A percentile compares a stretch with the other conserved stretches of the same genome.
Conservation (phyloP, 176 grass and related monocot genomes). For the bread wheat (Triticum aestivum) region IWGSC_CS_RefSeq_v2.1 NC_057796.1:490300929-490301428, state of each 20-base stretch:
- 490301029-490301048: slow-evolving; percentile 70
- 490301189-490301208: neutral
- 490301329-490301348: neutral
- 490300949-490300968: slow-evolving; percentile 50
- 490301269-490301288: neutral
- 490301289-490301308: too few species aligned
- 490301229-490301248: neutral
- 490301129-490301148: slow-evolving; percentile 89
- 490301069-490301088: slow-evolving; percentile 82
- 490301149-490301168: slow-evolving; percentile 47
- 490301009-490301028: slow-evolving; percentile 72
- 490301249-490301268: neutral
- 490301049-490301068: slow-evolving; percentile 74
- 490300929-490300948: slow-evolving; percentile 57
- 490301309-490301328: neutral
- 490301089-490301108: slow-evolving; percentile 90
- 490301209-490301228: neutral
- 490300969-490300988: slow-evolving; percentile 36
- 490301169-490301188: slow-evolving; percentile 14
- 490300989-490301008: slow-evolving; percentile 54
- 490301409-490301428: neutral
- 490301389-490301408: neutral
- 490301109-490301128: slow-evolving; percentile 90
- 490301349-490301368: neutral
- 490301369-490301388: neutral